Conservation (phyloP, 106 monocot genomes). For the Narthecium ossifragum region DNA sequence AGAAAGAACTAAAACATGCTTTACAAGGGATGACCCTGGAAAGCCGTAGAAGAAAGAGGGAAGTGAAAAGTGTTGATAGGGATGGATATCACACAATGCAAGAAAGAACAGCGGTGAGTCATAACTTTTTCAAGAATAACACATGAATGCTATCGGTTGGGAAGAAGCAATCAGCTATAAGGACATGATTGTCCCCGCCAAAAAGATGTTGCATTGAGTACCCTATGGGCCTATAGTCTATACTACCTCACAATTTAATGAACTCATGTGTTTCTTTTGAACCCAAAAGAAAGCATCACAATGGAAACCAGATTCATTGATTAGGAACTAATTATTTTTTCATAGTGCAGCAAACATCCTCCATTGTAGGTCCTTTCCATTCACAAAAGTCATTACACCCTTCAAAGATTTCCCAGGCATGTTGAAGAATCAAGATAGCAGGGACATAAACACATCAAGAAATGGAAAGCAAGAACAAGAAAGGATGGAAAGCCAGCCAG, state of each 20-base stretch:
- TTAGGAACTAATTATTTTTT: too few relatives aligned
- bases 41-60: too few relatives aligned
- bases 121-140: too few relatives aligned
- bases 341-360: slow-evolving; percentile 10
- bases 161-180: too few relatives aligned
- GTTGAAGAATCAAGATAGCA: neutral
- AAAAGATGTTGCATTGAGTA: neutral
- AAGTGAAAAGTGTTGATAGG: too few relatives aligned
- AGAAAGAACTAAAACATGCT: too few relatives aligned
- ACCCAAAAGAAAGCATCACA: neutral
- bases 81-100: too few relatives aligned
- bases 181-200: neutral
- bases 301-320: neutral
- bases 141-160: too few relatives aligned
- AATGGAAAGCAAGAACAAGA: slow-evolving; percentile 27
- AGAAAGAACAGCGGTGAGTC: too few relatives aligned
- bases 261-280: slow-evolving; percentile 23
- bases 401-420: neutral
- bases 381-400: neutral
- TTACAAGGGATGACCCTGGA: too few relatives aligned
- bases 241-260: slow-evolving; percentile 3
- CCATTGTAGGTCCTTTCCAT: slow-evolving; percentile 22
- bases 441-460: neutral
- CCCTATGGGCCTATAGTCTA: neutral
- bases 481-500: slow-evolving; percentile 1